Base-by-base conservation (phyloP, 768 basidiomycete genomes). In the Pleurotus tuber-regium region DNA sequence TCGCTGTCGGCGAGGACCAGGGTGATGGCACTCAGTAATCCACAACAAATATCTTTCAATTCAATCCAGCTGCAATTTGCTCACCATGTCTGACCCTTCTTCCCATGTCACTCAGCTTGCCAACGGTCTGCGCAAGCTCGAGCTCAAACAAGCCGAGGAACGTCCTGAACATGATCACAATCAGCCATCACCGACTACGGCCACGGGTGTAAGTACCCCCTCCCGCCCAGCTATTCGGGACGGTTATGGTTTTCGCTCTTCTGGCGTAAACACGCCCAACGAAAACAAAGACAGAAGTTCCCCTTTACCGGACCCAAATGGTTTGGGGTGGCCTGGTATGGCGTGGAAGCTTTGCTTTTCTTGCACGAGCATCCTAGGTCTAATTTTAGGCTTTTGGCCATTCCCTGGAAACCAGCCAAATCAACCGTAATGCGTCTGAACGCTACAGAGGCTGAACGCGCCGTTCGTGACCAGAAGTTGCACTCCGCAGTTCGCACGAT, bases 271-370 rank as follows among this genome's bases (percentile, higher is more conserved):
- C 36, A 88, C 86, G 8, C 90, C 87, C 40, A 70, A 75, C 16
- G 64, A 64, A 31, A 57, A 57, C 44, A 57, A 68, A 51, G 57
- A 61, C 53, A 24, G 21, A 26, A 47, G 38, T 28, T 51, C 23
- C 25, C 49, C 56, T 18, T 30, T 80, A 30, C 75, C 78, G 51
- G 80, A 82, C 64, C 71, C 79, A 43, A 79, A 92, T 61, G 94
- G 94, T 49, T 78, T 97, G 7, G 94, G 93, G 5, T 96, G 94
- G 93, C 94, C 94, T 67, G 92, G 92, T 88, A 59, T 56, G 75
- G 64, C 42, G 51, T 41, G 47, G 46, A 48, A 48, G 21, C 46
- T 8, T 24, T 31, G 14, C 46, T 35, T 48, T 35, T 30, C 23
- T 11, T 12, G 23, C 16, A 48, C 28, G 28, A 16, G 43, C 21